Evolutionary conservation across 176 grass and related monocot genomes (phyloP).

Genomic region (Luzula sylvatica): DNA sequence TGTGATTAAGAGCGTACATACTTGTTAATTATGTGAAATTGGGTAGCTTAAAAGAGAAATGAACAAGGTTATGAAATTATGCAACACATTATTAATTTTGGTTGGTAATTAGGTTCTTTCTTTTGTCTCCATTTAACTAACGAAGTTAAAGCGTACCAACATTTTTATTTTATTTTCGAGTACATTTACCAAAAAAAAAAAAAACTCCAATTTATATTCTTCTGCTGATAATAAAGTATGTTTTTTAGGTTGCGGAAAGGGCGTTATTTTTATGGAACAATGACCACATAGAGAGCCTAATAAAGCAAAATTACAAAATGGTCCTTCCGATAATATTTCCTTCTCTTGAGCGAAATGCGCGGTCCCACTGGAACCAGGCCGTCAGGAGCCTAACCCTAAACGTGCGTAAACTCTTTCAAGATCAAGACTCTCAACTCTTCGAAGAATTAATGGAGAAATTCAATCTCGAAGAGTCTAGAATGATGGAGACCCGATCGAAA

Average conservation of each 20-base stretch:
- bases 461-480: slow-evolving; percentile 53
- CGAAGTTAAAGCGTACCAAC: too few species aligned
- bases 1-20: too few species aligned
- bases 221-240: too few species aligned
- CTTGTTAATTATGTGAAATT: too few species aligned
- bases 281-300: slow-evolving; percentile 87
- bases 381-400: slow-evolving; percentile 79
- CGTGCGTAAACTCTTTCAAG: slow-evolving; percentile 85
- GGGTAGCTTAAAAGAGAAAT: too few species aligned
- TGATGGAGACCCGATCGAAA: slow-evolving; percentile 47
- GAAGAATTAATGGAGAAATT: slow-evolving; percentile 65
- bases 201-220: slow-evolving; percentile 13
- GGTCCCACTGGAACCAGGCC: slow-evolving; percentile 86
- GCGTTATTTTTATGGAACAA: slow-evolving; percentile 98
- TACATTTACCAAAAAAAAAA: not conserved
- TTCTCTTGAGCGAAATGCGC: slow-evolving; percentile 64
- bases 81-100: not conserved
- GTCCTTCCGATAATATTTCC: slow-evolving; percentile 91
- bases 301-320: slow-evolving; percentile 92
- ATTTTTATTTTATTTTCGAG: not conserved
- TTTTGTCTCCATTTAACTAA: slow-evolving; percentile 13
- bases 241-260: slow-evolving; percentile 85
- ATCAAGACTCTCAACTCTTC: slow-evolving; percentile 60
- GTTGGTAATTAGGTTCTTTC: slow-evolving; percentile 13
- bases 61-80: not conserved